Percentiles rank a stretch among this genome's conserved stretches.
Conservation (phyloP, 352 stramenopile genomes). For the Phytophthora ohioensis region DNA sequence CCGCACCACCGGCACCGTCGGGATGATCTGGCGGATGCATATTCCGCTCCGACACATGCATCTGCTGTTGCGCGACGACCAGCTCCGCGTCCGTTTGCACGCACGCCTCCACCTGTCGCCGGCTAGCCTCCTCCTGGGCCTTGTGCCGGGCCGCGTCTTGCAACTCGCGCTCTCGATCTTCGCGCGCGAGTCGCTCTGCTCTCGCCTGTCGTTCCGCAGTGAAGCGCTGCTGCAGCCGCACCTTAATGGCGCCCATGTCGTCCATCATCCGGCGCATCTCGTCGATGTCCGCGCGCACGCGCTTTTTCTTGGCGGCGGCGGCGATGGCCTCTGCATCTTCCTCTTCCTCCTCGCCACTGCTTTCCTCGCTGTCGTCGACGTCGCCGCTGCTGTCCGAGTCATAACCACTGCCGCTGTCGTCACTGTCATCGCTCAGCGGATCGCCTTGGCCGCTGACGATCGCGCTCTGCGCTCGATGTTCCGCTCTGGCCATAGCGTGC, state of each 20-base stretch:
- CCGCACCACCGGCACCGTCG: not conserved
- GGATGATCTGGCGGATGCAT: not conserved
- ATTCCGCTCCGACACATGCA: constrained; percentile 16
- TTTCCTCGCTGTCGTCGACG: constrained; percentile 11
- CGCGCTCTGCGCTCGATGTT: constrained; percentile 16
- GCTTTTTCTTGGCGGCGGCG: constrained; percentile 38
- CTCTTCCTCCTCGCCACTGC: constrained; percentile 30
- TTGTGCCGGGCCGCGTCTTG: constrained; percentile 12
- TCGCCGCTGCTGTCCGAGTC: constrained; percentile 32
- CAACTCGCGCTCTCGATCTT: constrained; percentile 32
- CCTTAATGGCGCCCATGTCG: constrained; percentile 73
- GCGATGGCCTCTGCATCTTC: constrained; percentile 21
- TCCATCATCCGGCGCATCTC: constrained; percentile 60
- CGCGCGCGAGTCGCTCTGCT: constrained; percentile 13
- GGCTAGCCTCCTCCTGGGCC: constrained; percentile 9
- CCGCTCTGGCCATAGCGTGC: constrained; percentile 19
- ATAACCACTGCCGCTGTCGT: constrained; percentile 20
- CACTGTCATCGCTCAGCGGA: constrained; percentile 10
- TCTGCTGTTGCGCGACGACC: constrained; percentile 17
- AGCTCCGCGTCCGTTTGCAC: constrained; percentile 24
- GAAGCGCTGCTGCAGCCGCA: constrained; percentile 60
- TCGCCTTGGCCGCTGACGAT: constrained; percentile 10
- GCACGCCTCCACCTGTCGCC: constrained; percentile 11
- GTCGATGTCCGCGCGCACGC: constrained; percentile 49
- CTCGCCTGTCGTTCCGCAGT: constrained; percentile 32